Evolutionary conservation across 2,329 filamentous ascomycete genomes (phyloP).

Genomic region (Pleomassaria siparia): DNA sequence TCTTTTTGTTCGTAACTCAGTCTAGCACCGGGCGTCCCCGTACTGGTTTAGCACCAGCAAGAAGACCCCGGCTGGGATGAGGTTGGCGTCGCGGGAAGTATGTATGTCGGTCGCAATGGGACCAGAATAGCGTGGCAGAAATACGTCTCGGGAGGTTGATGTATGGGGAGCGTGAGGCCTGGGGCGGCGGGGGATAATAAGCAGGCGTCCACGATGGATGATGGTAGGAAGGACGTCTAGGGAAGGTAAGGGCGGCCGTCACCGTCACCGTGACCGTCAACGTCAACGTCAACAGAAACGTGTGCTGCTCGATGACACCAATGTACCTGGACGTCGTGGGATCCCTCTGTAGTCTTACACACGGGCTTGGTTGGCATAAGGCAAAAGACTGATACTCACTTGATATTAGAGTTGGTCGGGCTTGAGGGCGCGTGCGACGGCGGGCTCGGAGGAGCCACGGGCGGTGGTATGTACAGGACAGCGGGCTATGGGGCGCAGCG

Average conservation of each 20-base stretch:
- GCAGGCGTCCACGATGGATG: conserved; percentile 3
- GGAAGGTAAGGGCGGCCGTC: conserved; percentile 10
- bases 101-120: neutral
- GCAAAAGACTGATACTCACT: conserved; percentile 9
- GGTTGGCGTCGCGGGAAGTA: conserved; percentile 1
- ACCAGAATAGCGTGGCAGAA: neutral
- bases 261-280: no score
- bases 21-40: conserved; percentile 16
- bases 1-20: conserved; percentile 27
- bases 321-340: no score
- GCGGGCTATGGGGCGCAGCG: conserved; percentile 11
- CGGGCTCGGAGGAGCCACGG: conserved; percentile 3
- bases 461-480: conserved; percentile 3
- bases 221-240: conserved; percentile 1
- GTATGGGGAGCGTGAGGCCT: conserved; percentile 1
- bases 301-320: conserved; percentile 5
- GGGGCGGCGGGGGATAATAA: conserved; percentile 5
- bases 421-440: conserved; percentile 8
- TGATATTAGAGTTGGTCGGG: conserved; percentile 2
- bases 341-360: no score
- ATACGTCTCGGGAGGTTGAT: neutral
- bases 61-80: conserved; percentile 24
- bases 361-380: neutral
- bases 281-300: no score
- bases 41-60: conserved; percentile 27